phyloP scores from a whole-genome alignment of 2,329 filamentous ascomycete genomes.

The Hirsutella minnesotensis region DNA sequence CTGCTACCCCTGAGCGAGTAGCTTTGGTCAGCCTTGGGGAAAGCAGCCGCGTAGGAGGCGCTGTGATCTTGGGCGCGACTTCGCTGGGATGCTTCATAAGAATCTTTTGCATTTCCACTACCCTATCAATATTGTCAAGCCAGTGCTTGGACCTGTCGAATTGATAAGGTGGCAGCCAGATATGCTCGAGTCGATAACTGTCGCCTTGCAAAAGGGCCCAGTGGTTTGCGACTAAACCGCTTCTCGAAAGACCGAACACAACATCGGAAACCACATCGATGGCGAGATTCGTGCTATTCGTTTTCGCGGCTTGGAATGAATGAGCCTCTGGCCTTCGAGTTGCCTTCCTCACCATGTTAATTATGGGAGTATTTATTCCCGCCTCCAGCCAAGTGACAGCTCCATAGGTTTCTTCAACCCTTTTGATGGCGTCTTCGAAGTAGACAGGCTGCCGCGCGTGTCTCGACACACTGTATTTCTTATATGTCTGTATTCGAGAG shows the following conservation, averaged over 20 bases:
- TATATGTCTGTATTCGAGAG: conserved; percentile 1
- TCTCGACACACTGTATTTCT: conserved; percentile 6
- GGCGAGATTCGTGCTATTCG: not conserved
- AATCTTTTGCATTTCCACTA: not conserved
- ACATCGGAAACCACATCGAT: not conserved
- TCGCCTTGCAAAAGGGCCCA: conserved; percentile 7
- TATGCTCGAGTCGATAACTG: conserved; percentile 6
- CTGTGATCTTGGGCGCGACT: not conserved
- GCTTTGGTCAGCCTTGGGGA: too few relatives aligned
- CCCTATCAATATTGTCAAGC: conserved; percentile 5
- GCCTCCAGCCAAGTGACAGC: conserved; percentile 19
- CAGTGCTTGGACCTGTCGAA: conserved; percentile 16
- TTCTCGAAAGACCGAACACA: conserved; percentile 9
- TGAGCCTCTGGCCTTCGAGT: conserved; percentile 3
- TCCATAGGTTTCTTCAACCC: conserved; percentile 12
- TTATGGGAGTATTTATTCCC: conserved; percentile 19
- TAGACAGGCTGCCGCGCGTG: conserved; percentile 22
- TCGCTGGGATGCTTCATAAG: not conserved
- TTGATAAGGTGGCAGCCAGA: conserved; percentile 16
- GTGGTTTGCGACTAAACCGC: conserved; percentile 7
- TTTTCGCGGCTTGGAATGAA: not conserved
- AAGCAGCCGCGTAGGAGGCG: too few relatives aligned
- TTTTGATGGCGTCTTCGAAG: conserved; percentile 17
- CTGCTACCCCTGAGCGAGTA: not conserved
- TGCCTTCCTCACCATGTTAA: conserved; percentile 18